Base-by-base conservation (phyloP, 768 basidiomycete species). In the Russula ochroleuca region DNA sequence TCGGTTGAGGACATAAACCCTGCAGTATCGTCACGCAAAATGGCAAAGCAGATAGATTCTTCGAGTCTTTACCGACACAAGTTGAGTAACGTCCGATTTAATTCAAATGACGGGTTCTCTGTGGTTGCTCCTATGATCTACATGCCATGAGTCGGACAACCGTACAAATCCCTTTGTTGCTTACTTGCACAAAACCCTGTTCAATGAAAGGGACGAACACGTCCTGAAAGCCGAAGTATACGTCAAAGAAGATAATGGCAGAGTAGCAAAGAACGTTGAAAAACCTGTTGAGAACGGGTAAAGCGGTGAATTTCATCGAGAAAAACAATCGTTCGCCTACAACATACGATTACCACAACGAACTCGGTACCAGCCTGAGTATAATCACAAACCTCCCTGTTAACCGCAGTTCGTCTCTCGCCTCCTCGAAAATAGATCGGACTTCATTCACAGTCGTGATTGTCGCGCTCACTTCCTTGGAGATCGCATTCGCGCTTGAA, bases 241-340 rank as follows among this genome's bases (percentile, higher is more conserved):
- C 31, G 68, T 67, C 59, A 70, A 69, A 58, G 45, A 43, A 64
- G 35, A 47, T 23, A 59, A 47, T 52, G 54, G 48, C 50, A 21
- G 13, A 35, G 43, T 19, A 19, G 14, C 19, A 41, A 47, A 47
- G 21, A 33, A 10, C 33, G 2, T 23, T 25, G 5, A 28, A 13
- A 13, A 61, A 85, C 86, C 74, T 90, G 88, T 64, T 88, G 86
- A 9, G 82, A 75, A 68, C 83, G 86, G 71, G 83, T 88, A 70
- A 89, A 90, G 0, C 89, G 83, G 74, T 92, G 92, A 15, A 94
- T 85, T 73, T 94, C 92, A 69, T 94, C 92, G 60, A 93, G 73
- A 73, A 93, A 94, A 15, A 94, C 70, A 31, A 90, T 76, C 0
- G 91, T 94, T 66, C 81, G 80, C 69, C 88, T 90, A 64, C 5